Conservation (phyloP, 106 monocot species). For the Phalaenopsis aphrodite region DNA sequence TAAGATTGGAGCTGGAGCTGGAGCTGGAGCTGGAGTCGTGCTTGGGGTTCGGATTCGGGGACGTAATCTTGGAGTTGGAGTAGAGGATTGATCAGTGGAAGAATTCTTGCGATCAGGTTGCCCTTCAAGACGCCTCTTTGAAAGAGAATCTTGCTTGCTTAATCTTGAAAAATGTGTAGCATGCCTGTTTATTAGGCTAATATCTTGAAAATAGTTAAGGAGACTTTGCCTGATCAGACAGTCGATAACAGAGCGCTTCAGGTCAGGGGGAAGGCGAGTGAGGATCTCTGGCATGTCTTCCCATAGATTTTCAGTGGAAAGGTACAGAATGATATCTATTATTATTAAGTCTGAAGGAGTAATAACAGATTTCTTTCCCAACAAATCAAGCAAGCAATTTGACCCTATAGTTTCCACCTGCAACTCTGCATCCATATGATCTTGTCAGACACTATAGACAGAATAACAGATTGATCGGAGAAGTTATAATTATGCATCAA, state of each 20-base stretch:
- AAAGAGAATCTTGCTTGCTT: conserved; percentile 11
- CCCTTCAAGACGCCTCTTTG: conserved; percentile 24
- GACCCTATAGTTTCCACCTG: conserved; percentile 24
- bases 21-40: background rate
- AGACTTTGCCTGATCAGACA: conserved; percentile 24
- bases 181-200: background rate
- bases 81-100: background rate
- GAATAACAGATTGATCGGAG: background rate
- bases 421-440: conserved; percentile 19
- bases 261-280: conserved; percentile 2
- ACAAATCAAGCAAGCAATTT: conserved; percentile 22
- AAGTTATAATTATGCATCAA: background rate
- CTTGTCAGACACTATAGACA: background rate
- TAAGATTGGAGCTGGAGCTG: background rate
- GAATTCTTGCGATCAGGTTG: background rate
- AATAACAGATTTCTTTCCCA: background rate
- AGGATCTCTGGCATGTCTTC: conserved; percentile 4
- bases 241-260: conserved; percentile 13
- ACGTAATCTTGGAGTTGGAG: background rate
- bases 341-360: conserved; percentile 8
- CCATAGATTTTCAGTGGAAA: background rate
- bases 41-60: conserved; percentile 4
- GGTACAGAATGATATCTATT: background rate
- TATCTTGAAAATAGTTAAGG: conserved; percentile 9
- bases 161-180: conserved; percentile 9